These are phyloP conservation scores for Aspergillus nanangensis DNA, from an alignment of 495 filamentous ascomycete genomes.

Conservation along the genomic window DNA sequence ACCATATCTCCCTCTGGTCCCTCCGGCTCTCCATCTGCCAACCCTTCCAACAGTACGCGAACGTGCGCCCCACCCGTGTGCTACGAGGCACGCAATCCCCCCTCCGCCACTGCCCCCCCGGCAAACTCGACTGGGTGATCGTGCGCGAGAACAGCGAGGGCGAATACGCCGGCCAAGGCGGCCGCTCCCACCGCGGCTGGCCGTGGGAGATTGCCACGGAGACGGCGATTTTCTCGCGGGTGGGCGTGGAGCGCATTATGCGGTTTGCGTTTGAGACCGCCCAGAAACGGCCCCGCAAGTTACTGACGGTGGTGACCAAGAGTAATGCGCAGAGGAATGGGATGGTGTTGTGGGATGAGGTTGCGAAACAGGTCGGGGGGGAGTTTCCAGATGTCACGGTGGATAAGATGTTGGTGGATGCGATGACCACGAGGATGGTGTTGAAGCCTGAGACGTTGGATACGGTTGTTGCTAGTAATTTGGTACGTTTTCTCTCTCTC, in stretches of 20 bases:
- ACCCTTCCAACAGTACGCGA: conserved; percentile 52
- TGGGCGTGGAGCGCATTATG: conserved; percentile 52
- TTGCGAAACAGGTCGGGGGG: conserved; percentile 38
- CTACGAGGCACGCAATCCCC: conserved; percentile 47
- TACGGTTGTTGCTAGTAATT: conserved; percentile 53
- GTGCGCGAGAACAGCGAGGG: conserved; percentile 56
- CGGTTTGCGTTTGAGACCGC: conserved; percentile 53
- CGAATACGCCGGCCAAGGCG: conserved; percentile 55
- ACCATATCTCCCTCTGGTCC: conserved; percentile 54
- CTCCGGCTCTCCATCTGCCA: conserved; percentile 52
- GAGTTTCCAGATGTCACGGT: conserved; percentile 50
- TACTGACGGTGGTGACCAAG: conserved; percentile 55
- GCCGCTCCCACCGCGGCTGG: conserved; percentile 43
- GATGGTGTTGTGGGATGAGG: conserved; percentile 56
- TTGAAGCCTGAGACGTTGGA: conserved; percentile 49
- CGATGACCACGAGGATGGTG: conserved; percentile 56
- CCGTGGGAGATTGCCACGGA: conserved; percentile 53
- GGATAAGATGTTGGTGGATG: conserved; percentile 58
- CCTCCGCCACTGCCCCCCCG: conserved; percentile 36
- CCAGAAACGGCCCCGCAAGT: conserved; percentile 39
- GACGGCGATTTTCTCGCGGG: conserved; percentile 49
- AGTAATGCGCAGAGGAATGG: conserved; percentile 55
- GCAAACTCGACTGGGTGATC: conserved; percentile 52
- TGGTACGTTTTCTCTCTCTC: conserved; percentile 17
- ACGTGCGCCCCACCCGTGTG: conserved; percentile 49